Evolutionary conservation across 306 rosid species (phyloP).

Genomic region (Dryas octopetala): DNA sequence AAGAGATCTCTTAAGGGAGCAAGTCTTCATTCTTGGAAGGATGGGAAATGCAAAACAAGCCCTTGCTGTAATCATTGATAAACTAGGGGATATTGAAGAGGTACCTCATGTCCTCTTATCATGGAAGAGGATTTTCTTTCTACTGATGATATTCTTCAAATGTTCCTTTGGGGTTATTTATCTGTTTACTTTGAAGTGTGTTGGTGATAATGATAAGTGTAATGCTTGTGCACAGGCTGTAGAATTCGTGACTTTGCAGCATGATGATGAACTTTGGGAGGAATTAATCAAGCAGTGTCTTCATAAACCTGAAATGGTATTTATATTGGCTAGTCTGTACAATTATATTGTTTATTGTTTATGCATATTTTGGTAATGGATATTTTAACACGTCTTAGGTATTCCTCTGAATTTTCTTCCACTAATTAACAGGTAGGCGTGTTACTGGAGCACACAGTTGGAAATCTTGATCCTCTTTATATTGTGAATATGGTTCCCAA

Average conservation of each 20-base stretch:
- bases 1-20: conserved; percentile 78
- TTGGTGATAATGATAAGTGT: conserved; percentile 2
- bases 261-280: conserved; percentile 69
- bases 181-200: conserved; percentile 22
- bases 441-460: conserved; percentile 96
- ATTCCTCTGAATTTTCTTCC: conserved; percentile 20
- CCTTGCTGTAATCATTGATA: conserved; percentile 73
- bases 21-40: conserved; percentile 91
- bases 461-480: conserved; percentile 69
- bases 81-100: conserved; percentile 92
- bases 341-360: neutral
- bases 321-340: neutral
- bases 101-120: conserved; percentile 41
- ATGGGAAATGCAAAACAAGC: conserved; percentile 96
- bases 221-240: conserved; percentile 59
- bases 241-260: conserved; percentile 65
- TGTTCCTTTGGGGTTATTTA: conserved; percentile 1
- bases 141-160: conserved; percentile 16
- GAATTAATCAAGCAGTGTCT: conserved; percentile 58
- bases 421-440: conserved; percentile 75
- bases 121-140: conserved; percentile 21
- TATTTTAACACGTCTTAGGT: conserved; percentile 3
- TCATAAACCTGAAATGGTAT: conserved; percentile 66
- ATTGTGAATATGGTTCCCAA: conserved; percentile 96
- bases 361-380: neutral